phyloP scores from a whole-genome alignment of 306 rosid genomes.

The Rubus parviflorus region DNA sequence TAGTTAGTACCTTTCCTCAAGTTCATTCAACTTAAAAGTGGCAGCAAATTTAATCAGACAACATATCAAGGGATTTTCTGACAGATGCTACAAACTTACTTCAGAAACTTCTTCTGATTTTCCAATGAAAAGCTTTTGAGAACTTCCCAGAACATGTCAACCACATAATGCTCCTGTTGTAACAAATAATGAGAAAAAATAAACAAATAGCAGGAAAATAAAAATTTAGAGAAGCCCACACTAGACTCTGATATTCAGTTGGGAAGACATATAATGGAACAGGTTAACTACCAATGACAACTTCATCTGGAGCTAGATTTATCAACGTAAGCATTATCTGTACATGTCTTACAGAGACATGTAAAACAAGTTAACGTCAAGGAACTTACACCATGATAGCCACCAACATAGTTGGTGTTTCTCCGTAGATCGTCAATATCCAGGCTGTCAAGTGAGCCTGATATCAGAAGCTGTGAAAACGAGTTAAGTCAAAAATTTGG shows the following conservation, averaged over 20 bases:
- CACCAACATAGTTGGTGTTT: constrained; percentile 83
- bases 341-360: neutral
- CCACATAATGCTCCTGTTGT: constrained; percentile 83
- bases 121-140: constrained; percentile 86
- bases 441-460: constrained; percentile 97
- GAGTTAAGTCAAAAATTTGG: neutral
- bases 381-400: constrained; percentile 76
- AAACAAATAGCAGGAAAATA: neutral
- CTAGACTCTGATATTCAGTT: neutral
- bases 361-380: neutral
- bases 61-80: neutral
- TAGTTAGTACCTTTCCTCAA: constrained; percentile 19
- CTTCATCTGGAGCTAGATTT: neutral
- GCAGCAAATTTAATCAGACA: neutral
- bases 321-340: neutral
- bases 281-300: neutral
- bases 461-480: constrained; percentile 78
- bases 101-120: constrained; percentile 83
- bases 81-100: constrained; percentile 52
- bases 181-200: constrained; percentile 1
- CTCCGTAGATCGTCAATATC: constrained; percentile 88
- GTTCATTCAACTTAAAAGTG: constrained; percentile 10
- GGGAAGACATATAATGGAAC: neutral
- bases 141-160: constrained; percentile 92
- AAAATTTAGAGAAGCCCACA: neutral